Evolutionary conservation across 2,329 filamentous ascomycete species (phyloP), one percentile per base, ranked within the genome.

Genomic region (Coniochaeta sp.): DNA sequence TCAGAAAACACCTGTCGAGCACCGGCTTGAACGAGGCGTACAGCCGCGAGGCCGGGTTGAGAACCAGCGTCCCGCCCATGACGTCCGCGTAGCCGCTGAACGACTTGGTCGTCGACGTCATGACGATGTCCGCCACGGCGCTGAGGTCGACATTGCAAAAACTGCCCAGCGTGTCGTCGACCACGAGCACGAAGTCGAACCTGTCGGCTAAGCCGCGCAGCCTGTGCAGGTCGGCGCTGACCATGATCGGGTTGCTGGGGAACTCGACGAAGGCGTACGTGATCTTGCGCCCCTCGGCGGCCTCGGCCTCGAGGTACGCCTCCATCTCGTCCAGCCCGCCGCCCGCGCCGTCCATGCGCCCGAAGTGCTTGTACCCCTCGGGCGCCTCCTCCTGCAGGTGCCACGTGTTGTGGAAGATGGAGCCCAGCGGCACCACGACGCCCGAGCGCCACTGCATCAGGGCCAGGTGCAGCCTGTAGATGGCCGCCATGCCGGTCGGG

Each of bases 21-120:
- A 63, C 61, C 28, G 57, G n/a, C 57, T 70, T 70, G 10, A 84
- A 70, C 22, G 67, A 60, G 2, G 62, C 6, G 65, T 82, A 78
- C 59, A 75, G 70, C 2, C 67, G 62, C 0, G 77, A 80, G 3
- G 73, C 65, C 0, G 80, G 80, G 65, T 81, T 82, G 44, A 85
- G 72, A 44, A 79, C 73, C 19, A 76, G 65, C 57, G 76, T 78
- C n/a, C 79, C 83, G 36, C 73, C 81, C 73, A 85, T 79, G 55
- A 81, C 78, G 64, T 87, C 77, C 24, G 81, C 76, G 61, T 78
- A 78, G 17, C 84, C 84, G 62, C 73, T 82, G 66, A 87, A 86
- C 1, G 77, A 76, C 68, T 86, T 86, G n/a, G 82, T 85, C 17
- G 85, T 72, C 26, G 77, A 81, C 0, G 79, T 79, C 17, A 82